Evolutionary conservation across 139 green algal species (phyloP), one percentile per base, ranked within the genome.

Genomic region (Tetradesmus obliquus): DNA sequence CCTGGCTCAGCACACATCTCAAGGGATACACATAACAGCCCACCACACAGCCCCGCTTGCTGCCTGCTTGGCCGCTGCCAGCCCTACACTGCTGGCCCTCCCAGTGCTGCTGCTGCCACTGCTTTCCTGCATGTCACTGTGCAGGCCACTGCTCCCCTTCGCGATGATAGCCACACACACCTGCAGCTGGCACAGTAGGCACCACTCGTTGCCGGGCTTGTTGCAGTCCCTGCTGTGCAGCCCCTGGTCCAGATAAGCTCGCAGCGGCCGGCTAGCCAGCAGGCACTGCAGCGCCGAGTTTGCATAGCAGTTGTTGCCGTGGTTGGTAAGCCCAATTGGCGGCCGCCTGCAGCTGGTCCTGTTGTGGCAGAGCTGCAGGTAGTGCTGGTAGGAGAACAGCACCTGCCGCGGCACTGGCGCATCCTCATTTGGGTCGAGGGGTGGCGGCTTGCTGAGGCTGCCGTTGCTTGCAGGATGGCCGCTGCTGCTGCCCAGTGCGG

Each of bases 231-330:
- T 87, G 81, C 57, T 66, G 88, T 94, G 93, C 88, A 92, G 54
- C 5, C 83, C 76, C 15, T 84, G 79, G 13, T 92, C 81, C 54
- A 95, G 51, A 79, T 93, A 95, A 1, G 93, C 82, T 0, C 93
- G 88, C 55, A 97, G 79, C 7, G 94, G 66, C 22, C 86, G 91
- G 72, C 92, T 97, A 91, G 95, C 92, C 24, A 96, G 94, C 55
- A 97, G 92, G 84, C 93, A 95, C 88, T 97, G 96, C 79, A 97
- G 89, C 82, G 62, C 54, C 57, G 88, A 79, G 53, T 92, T 92
- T 15, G 88, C 88, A 54, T 92, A 92, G 88, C 88, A 92, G 79
- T 74, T 92, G 88, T 92, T 92, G 60, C 88, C 88, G 3, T 71
- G 55, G 81, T 92, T 92, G 17, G 55, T 54, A 0, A 92, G 24